Base-by-base conservation (phyloP, 257 asterid genomes). In the Euphrasia confusa region DNA sequence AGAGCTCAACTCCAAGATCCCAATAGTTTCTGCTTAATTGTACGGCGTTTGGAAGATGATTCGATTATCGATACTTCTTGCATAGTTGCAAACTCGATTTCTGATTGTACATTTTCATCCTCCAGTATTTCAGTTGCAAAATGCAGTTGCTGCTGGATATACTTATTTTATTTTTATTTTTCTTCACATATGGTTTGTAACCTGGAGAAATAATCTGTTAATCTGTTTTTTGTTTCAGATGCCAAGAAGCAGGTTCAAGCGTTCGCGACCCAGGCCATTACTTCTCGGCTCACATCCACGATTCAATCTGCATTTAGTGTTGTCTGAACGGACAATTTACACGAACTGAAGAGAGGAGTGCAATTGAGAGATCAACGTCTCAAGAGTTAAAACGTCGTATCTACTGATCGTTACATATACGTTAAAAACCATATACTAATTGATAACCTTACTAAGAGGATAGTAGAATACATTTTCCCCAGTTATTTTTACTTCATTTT, bases 191-290 rank as follows among this genome's bases (percentile, higher is more conserved):
- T 64, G n/a, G 24, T 26, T 40, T 49, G 48, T 15, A 48, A 15
- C 53, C 49, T 28, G 30, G 61, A 54, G 11, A 6, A 62, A 30
- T 42, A 55, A 68, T 58, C 5, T 52, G 27, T 35, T 2, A 30
- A 30, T 13, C 2, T 35, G 8, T 42, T 35, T 68, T 58, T 63
- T 9, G 24, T 61, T 40, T 52, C 97, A 89, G 99, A 89, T 82
- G 97, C 97, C 66, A 92, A 83, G 91, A 84, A 89, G 84, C 97
- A 92, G 93, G 84, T 92, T 71, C 97, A 92, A 77, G 84, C 87
- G 64, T 93, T 93, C 69, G 97, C 99, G 13, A 65, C 96, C 33
- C 94, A 89, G 83, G 87, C 96, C 55, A 68, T 92, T 28, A 91
- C 99, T 65, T 81, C 95, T 72, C 90, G 95, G 45, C 70, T 91